These are phyloP conservation scores for Phytophthora agathidicida DNA, from an alignment of 352 stramenopile species.

Conservation along the genomic window DNA sequence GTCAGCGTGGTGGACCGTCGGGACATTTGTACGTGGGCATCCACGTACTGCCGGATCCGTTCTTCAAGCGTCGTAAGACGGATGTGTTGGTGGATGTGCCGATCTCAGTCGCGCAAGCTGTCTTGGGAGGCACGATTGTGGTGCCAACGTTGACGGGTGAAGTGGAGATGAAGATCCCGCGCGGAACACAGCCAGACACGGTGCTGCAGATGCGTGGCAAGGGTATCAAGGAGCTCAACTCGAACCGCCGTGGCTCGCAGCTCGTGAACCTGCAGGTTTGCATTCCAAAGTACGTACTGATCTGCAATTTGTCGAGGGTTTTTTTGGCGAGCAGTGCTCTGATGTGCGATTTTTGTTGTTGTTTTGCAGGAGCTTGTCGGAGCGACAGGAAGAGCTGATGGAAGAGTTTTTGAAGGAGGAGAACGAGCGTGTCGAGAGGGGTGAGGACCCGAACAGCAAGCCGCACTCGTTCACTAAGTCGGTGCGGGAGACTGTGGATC, in stretches of 20 bases:
- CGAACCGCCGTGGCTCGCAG: conserved; percentile 94
- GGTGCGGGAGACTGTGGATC: conserved; percentile 82
- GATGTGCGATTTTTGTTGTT: conserved; percentile 9
- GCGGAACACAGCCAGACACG: conserved; percentile 95
- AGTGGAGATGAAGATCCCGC: conserved; percentile 97
- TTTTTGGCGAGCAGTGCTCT: not conserved
- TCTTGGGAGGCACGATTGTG: conserved; percentile 94
- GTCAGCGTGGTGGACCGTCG: conserved; percentile 80
- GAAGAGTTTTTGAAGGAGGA: conserved; percentile 95
- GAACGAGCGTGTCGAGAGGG: conserved; percentile 64
- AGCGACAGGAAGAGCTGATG: conserved; percentile 96
- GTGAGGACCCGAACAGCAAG: conserved; percentile 78
- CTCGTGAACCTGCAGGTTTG: conserved; percentile 97
- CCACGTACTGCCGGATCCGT: conserved; percentile 93
- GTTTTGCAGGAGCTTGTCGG: conserved; percentile 79
- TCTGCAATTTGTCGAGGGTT: not conserved
- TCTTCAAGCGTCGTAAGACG: conserved; percentile 95
- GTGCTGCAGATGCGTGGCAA: conserved; percentile 97
- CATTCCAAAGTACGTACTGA: conserved; percentile 89
- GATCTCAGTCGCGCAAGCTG: conserved; percentile 93
- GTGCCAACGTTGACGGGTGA: conserved; percentile 97
- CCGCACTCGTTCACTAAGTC: conserved; percentile 83
- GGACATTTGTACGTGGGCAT: conserved; percentile 96
- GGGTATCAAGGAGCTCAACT: conserved; percentile 95
- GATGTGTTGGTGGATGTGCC: conserved; percentile 96